Conservation (phyloP, 192 early-diverging fungal genomes). For the Cetraspora pellucida region DNA sequence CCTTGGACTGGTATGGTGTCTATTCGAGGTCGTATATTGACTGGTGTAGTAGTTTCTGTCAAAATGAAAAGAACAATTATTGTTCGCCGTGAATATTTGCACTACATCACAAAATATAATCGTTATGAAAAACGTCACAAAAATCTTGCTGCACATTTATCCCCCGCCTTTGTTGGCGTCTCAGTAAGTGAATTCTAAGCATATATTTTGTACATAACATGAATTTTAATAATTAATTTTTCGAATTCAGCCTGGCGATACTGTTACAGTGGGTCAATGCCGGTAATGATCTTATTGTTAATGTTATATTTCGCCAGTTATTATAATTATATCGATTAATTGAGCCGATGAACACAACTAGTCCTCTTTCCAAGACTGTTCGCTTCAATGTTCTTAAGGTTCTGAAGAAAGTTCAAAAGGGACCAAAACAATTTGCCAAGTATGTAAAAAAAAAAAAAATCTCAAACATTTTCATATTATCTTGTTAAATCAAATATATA, state of each 20-base stretch:
- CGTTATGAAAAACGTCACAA: conserved; percentile 99
- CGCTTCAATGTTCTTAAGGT: conserved; percentile 99
- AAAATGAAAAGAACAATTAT: conserved; percentile 99
- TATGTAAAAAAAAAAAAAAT: conserved; percentile 11
- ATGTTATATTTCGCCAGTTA: neutral
- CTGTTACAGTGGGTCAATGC: conserved; percentile 98
- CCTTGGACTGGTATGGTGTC: conserved; percentile 96
- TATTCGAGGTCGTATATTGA: conserved; percentile 98
- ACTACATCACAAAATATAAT: conserved; percentile 99
- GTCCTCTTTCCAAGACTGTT: conserved; percentile 99
- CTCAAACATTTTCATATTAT: too few species aligned
- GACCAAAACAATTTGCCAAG: conserved; percentile 53
- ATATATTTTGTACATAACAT: conserved; percentile 29
- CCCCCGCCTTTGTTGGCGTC: conserved; percentile 93
- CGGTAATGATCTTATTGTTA: conserved; percentile 49
- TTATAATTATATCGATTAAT: neutral
- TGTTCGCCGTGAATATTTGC: conserved; percentile 98
- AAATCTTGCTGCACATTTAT: conserved; percentile 97
- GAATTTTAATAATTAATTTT: conserved; percentile 8
- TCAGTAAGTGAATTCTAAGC: conserved; percentile 27
- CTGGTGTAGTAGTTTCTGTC: conserved; percentile 87
- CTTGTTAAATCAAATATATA: too few species aligned
- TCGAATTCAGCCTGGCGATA: conserved; percentile 67
- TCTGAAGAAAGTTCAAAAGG: conserved; percentile 67
- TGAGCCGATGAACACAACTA: conserved; percentile 4